Base-by-base conservation (phyloP, 345 rosid genomes). In the Arabidopsis suecica region DNA sequence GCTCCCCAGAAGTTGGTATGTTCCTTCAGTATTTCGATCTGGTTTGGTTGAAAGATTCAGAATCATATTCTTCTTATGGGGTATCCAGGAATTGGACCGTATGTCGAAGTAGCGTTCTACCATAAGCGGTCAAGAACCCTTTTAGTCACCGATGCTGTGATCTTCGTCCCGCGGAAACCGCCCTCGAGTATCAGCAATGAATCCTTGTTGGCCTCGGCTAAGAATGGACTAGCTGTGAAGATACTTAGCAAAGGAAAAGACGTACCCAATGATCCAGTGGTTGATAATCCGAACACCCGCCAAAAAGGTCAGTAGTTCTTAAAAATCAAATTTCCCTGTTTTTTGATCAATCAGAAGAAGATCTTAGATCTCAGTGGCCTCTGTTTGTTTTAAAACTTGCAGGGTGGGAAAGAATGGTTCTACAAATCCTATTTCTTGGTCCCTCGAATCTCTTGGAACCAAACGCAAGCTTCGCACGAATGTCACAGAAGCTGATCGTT, bases 371-470 rank as follows among this genome's bases (percentile, higher is more conserved):
- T 40, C 56, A 48, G 5, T 38, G 51, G 38, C 3, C 14, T 42
- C 4, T 56, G 62, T 54, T 54, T 36, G 22, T 72, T 75, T 11
- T 59, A 69, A 33, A 59, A 23, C 34, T 25, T 85, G 83, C 85
- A 95, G 97, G 99, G 6, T 95, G 99, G 99, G 99, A 95, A 81
- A 88, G 99, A 86, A 91, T 91, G 97, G 99, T 95, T 65, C 86
- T 94, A 32, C 97, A 94, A 68, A 94, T 94, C 44, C 73, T 91
- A 80, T 94, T 94, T 77, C 97, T 94, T 7, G 97, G 98, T 38
- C 98, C 97, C 0, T 88, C 97, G 14, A 90, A 94, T 83, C 90
- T 94, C 71, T 80, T 94, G 80, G 98, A 94, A 78, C 98, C 98
- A 28, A 91, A 91, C 16, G 87, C 93, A 57, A 94, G 92, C 86